A percentile compares a stretch with the other conserved stretches of the same genome.
phyloP scores from a whole-genome alignment of 495 filamentous ascomycete species.

The Aspergillus steynii region DNA sequence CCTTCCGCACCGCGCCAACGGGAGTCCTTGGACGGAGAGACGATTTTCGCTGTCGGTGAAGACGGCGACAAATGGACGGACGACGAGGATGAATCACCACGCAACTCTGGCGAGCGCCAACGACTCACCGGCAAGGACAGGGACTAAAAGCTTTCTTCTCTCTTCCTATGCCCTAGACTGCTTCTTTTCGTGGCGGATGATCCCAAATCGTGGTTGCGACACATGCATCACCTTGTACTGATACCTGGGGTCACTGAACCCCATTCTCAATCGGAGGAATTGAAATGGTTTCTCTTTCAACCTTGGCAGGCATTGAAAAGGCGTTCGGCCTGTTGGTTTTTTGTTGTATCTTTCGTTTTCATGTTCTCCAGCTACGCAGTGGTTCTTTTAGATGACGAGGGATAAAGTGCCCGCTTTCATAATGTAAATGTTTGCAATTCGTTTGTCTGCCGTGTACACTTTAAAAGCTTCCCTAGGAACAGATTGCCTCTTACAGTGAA shows the following conservation, averaged over 20 bases:
- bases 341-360: constrained; percentile 11
- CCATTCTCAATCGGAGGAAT: constrained; percentile 10
- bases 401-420: constrained; percentile 11
- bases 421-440: background rate
- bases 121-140: constrained; percentile 58
- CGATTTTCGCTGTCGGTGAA: constrained; percentile 91
- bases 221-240: constrained; percentile 11
- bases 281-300: constrained; percentile 15
- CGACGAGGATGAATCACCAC: constrained; percentile 58
- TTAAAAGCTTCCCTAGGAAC: too few relatives aligned
- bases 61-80: constrained; percentile 73
- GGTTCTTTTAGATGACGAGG: constrained; percentile 10
- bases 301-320: constrained; percentile 21
- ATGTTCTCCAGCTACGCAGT: constrained; percentile 1
- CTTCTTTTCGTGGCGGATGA: background rate
- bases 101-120: constrained; percentile 57
- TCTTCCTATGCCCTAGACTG: background rate
- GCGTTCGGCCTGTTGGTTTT: constrained; percentile 18
- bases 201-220: constrained; percentile 2
- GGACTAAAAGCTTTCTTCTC: background rate
- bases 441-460: too few relatives aligned
- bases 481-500: too few relatives aligned
- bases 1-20: constrained; percentile 47
- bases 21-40: constrained; percentile 85
- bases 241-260: constrained; percentile 9